phyloP scores from a whole-genome alignment of 1,139 yeast species.

The Wickerhamomyces sp. region DNA sequence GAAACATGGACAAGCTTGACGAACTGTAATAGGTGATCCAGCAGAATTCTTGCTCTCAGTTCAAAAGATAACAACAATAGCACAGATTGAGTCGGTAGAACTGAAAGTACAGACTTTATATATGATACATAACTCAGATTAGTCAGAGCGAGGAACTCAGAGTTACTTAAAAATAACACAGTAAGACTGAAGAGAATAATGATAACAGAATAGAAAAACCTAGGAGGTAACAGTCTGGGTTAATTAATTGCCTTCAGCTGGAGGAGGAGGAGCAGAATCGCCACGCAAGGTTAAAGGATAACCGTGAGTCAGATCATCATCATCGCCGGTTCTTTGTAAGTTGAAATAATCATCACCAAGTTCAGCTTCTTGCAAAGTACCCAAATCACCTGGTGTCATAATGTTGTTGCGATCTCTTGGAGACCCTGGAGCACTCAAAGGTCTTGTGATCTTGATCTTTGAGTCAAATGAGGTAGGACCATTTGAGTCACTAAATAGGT shows the following conservation, averaged over 20 bases:
- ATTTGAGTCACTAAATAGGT: slow-evolving; percentile 58
- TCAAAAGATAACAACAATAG: too few species aligned
- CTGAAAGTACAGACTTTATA: too few species aligned
- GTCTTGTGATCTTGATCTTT: slow-evolving; percentile 76
- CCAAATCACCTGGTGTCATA: slow-evolving; percentile 98
- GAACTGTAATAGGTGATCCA: too few species aligned
- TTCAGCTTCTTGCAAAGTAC: slow-evolving; percentile 89
- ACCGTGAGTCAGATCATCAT: slow-evolving; percentile 29
- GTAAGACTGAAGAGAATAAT: background rate
- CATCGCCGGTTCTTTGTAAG: slow-evolving; percentile 52
- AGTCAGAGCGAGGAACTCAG: too few species aligned
- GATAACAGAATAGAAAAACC: too few species aligned
- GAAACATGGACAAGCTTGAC: too few species aligned
- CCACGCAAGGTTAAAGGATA: slow-evolving; percentile 39
- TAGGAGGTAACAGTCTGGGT: too few species aligned
- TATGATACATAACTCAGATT: too few species aligned
- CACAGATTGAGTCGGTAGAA: too few species aligned
- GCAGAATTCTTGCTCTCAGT: too few species aligned
- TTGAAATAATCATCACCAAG: slow-evolving; percentile 84
- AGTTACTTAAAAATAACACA: background rate
- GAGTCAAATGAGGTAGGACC: slow-evolving; percentile 24
- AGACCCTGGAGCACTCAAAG: slow-evolving; percentile 93
- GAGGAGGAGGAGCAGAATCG: slow-evolving; percentile 34
- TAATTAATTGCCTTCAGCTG: slow-evolving; percentile 11
- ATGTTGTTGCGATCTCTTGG: slow-evolving; percentile 67